Conservation (phyloP, 305 asterid genomes). For the Solanum hybrid region DNA sequence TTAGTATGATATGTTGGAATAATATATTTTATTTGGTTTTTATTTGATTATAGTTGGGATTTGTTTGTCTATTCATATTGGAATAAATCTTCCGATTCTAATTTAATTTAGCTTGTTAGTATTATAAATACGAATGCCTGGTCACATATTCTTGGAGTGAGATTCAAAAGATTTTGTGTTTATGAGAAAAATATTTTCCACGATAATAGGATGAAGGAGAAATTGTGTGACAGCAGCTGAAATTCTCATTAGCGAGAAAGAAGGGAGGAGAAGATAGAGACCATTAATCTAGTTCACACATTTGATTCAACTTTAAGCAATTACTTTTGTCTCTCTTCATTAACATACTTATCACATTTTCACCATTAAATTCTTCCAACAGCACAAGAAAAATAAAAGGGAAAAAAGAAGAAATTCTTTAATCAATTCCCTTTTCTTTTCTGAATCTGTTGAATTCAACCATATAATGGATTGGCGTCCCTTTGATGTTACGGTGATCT, state of each 20-base stretch:
- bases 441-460: neutral
- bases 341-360: neutral
- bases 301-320: neutral
- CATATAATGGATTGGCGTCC: constrained; percentile 47
- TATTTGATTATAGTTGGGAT: no score
- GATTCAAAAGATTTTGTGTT: neutral
- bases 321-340: neutral
- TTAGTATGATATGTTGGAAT: neutral
- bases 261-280: neutral
- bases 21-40: neutral
- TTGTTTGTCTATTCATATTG: neutral
- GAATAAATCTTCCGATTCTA: no score
- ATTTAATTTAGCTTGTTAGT: no score
- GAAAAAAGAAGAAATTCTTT: neutral
- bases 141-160: neutral
- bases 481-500: constrained; percentile 45
- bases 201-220: neutral
- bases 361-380: neutral
- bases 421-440: neutral
- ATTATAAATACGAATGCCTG: no score
- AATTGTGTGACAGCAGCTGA: neutral
- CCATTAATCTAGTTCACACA: neutral
- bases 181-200: neutral
- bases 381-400: neutral
- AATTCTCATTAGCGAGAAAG: neutral